A percentile compares a stretch with the other conserved stretches of the same genome.
Evolutionary conservation across 805 yeast genomes (phyloP).

Genomic region (Candida morakotiae): DNA sequence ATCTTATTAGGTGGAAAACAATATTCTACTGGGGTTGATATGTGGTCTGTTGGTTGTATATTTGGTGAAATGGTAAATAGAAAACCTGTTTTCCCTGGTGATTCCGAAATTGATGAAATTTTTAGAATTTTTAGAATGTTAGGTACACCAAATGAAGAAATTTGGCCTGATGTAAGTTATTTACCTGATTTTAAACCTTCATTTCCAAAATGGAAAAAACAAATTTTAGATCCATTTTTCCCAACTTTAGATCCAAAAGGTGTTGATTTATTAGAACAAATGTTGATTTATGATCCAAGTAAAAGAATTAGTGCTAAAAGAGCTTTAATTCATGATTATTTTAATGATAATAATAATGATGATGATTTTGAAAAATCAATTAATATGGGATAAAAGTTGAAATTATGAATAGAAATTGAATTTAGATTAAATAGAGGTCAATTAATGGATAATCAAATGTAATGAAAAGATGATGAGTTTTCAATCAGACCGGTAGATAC

Average conservation of each 20-base stretch:
- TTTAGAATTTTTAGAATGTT: constrained; percentile 86
- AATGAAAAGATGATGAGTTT: no score
- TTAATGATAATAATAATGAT: constrained; percentile 44
- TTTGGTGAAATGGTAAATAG: constrained; percentile 98
- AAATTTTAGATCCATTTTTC: constrained; percentile 63
- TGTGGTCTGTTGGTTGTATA: constrained; percentile 94
- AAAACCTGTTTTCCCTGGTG: constrained; percentile 94
- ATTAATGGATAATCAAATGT: no score
- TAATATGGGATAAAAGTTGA: neutral
- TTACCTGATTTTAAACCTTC: constrained; percentile 92
- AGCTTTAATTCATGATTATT: constrained; percentile 86
- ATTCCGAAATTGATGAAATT: constrained; percentile 95
- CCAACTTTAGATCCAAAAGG: constrained; percentile 83
- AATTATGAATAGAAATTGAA: no score
- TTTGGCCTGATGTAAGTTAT: constrained; percentile 91
- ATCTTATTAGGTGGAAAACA: constrained; percentile 93
- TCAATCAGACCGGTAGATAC: no score
- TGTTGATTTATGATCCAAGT: constrained; percentile 90
- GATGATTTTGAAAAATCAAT: constrained; percentile 1
- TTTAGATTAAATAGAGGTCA: no score
- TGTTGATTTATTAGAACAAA: constrained; percentile 70
- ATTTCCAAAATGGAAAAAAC: constrained; percentile 85
- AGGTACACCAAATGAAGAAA: constrained; percentile 91
- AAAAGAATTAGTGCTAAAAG: constrained; percentile 91
- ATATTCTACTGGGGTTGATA: constrained; percentile 96